Percentiles rank a stretch among this genome's conserved stretches.
phyloP scores from a whole-genome alignment of 192 early-diverging fungal species.

The Coemansia umbellata region DNA sequence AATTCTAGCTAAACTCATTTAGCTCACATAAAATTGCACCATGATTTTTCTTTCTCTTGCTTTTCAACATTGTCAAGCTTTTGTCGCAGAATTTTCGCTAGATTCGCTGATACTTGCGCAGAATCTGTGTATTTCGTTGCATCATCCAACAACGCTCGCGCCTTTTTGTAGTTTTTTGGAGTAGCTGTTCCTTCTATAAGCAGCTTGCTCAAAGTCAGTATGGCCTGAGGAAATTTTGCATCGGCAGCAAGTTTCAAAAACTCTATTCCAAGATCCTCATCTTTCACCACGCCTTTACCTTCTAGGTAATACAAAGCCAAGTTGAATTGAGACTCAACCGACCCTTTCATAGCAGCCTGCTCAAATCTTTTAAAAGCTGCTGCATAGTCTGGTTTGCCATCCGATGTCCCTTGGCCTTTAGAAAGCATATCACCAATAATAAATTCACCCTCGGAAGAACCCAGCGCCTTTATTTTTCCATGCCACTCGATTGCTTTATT shows the following conservation, averaged over 20 bases:
- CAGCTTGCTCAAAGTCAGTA: conserved; percentile 33
- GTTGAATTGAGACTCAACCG: conserved; percentile 37
- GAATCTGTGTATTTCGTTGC: conserved; percentile 15
- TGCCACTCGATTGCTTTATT: conserved; percentile 20
- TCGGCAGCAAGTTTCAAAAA: conserved; percentile 33
- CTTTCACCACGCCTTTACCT: conserved; percentile 19
- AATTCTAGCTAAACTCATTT: no score
- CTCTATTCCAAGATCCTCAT: conserved; percentile 20
- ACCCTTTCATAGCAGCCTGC: conserved; percentile 15
- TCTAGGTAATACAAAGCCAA: conserved; percentile 24
- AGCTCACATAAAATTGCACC: conserved; percentile 19
- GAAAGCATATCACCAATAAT: conserved; percentile 26
- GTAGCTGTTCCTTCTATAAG: conserved; percentile 17
- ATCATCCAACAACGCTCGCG: conserved; percentile 4
- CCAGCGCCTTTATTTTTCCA: conserved; percentile 6
- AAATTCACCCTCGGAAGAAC: conserved; percentile 17
- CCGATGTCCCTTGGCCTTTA: conserved; percentile 3
- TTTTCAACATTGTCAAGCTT: conserved; percentile 5
- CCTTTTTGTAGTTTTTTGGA: neutral
- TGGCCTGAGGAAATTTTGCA: conserved; percentile 16
- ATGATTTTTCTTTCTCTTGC: neutral
- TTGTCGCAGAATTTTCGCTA: conserved; percentile 7
- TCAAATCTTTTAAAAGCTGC: conserved; percentile 28
- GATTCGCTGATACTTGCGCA: conserved; percentile 1
- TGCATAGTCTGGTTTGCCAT: conserved; percentile 14